Evolutionary conservation across 1,284 basidiomycete genomes (phyloP), one percentile per base, ranked within the genome.

Genomic region (Boletus mariae): DNA sequence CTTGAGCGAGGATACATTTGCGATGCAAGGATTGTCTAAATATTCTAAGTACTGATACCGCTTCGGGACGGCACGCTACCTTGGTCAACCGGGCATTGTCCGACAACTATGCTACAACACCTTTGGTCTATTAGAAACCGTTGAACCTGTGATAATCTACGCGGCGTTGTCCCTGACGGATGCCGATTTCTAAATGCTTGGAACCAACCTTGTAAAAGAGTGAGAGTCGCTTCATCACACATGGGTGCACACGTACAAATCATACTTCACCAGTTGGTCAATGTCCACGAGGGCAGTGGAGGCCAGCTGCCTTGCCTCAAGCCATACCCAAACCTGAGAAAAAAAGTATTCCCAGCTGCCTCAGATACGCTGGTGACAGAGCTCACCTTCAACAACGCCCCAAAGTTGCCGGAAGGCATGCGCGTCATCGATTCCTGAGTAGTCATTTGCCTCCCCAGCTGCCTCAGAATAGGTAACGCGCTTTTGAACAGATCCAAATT

Each of bases 401-500:
- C 88, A 13, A 95, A 71, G 63, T 92, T 85, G 28, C 85, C 83
- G 15, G 76, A 79, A 23, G 85, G 82, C 50, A 87, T 68, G 55
- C 79, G 76, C 52, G 76, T 78, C 64, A 90, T 83, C 20, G 79
- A 80, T 62, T 92, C 90, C 57, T 85, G 80, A 20, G 81, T 84
- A 6, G 90, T 86, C 85, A 96, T 92, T 73, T 94, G 88, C 53
- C 87, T 79, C 6, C 94, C 94, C 23, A 98, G 73, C 70, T 94
- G 88, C 60, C 94, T 75, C 64, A 98, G 69, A 61, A 97, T 97
- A 11, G 94, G 94, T 60, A 97, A 68, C 29, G 94, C 89, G 70
- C 87, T 91, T 69, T 94, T 92, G 79, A 98, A 96, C 57, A 98
- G 71, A 72, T 99, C 96, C 73, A 99, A 76, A 20, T 83, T 77